Evolutionary conservation across 345 rosid genomes (phyloP).

Genomic region (Theobroma cacao): DNA sequence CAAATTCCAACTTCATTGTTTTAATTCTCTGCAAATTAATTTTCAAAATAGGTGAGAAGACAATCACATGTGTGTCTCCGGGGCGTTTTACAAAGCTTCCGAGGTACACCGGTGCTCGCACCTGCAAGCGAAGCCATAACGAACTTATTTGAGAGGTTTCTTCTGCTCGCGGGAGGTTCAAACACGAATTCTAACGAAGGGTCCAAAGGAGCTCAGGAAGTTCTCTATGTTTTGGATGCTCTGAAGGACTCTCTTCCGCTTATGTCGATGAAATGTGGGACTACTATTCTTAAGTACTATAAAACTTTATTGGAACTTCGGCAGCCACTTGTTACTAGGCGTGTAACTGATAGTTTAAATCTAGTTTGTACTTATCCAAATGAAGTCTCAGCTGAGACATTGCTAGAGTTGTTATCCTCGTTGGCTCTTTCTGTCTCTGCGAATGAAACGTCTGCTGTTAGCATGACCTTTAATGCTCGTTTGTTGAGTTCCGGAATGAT

Average conservation of each 20-base stretch:
- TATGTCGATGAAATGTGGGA: constrained; percentile 53
- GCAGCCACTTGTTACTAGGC: constrained; percentile 63
- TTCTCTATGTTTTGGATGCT: constrained; percentile 60
- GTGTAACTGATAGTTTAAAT: constrained; percentile 68
- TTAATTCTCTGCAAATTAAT: neutral
- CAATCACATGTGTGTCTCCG: constrained; percentile 60
- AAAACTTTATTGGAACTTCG: constrained; percentile 59
- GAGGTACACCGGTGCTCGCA: constrained; percentile 40
- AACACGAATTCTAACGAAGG: constrained; percentile 44
- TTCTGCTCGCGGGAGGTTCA: constrained; percentile 71
- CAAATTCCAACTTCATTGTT: neutral
- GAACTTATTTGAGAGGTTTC: constrained; percentile 57
- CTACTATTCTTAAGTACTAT: constrained; percentile 56
- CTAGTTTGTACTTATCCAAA: constrained; percentile 52
- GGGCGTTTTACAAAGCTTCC: constrained; percentile 55
- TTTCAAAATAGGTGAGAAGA: constrained; percentile 57
- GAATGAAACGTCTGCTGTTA: constrained; percentile 65
- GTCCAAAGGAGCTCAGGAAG: constrained; percentile 74
- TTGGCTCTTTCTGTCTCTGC: constrained; percentile 53
- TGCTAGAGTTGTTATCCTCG: constrained; percentile 59
- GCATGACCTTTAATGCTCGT: constrained; percentile 69
- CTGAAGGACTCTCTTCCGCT: constrained; percentile 78
- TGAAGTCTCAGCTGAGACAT: constrained; percentile 58
- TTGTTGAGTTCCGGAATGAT: constrained; percentile 73
- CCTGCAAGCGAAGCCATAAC: constrained; percentile 78